Conservation (phyloP, 495 filamentous ascomycete genomes). For the Wilcoxina mikolae region DNA sequence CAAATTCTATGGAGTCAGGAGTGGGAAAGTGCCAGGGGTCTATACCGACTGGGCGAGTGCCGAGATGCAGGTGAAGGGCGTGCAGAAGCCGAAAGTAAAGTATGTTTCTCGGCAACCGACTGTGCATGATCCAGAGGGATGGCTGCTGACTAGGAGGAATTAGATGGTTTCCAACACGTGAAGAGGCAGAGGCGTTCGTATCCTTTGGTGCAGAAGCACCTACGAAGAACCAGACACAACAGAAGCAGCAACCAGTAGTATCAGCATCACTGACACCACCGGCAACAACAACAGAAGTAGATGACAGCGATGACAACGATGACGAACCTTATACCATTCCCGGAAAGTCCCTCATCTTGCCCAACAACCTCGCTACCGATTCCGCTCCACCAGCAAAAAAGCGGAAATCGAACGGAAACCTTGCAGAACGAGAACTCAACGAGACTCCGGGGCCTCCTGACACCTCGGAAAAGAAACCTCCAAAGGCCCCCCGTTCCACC, state of each 20-base stretch:
- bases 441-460: neutral
- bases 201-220: constrained; percentile 31
- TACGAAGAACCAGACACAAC: too few relatives aligned
- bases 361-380: neutral
- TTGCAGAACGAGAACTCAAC: neutral
- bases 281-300: neutral
- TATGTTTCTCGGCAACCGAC: neutral
- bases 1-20: constrained; percentile 75
- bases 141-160: neutral
- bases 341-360: too few relatives aligned
- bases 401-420: neutral
- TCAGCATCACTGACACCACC: neutral
- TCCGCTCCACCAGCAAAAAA: neutral
- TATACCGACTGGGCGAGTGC: constrained; percentile 78
- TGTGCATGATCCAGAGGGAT: neutral
- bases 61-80: constrained; percentile 60
- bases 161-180: constrained; percentile 47
- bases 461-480: neutral
- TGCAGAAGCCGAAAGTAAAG: constrained; percentile 49
- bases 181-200: constrained; percentile 66
- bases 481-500: neutral
- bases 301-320: too few relatives aligned
- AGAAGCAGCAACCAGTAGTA: neutral
- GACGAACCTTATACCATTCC: too few relatives aligned
- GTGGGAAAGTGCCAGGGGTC: constrained; percentile 67